Evolutionary conservation across 331 rosid genomes (phyloP).

Genomic region (Telfairia occidentalis): DNA sequence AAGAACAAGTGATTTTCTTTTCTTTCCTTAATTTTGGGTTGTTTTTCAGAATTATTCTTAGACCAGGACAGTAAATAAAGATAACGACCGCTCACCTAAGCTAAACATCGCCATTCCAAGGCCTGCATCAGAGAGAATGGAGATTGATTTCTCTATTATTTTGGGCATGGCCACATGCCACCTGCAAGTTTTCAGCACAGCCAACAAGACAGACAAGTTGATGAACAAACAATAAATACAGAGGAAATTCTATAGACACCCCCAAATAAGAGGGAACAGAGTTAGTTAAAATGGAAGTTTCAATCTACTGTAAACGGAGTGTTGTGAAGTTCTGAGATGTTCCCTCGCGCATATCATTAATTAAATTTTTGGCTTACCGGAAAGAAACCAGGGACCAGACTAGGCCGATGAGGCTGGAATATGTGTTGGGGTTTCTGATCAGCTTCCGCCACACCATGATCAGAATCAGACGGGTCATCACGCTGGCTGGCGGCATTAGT

Average conservation of each 20-base stretch:
- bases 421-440: conserved; percentile 93
- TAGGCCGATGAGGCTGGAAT: conserved; percentile 88
- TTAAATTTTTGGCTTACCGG: conserved; percentile 36
- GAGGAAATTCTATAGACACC: background rate
- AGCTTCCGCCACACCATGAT: conserved; percentile 99
- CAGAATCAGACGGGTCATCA: conserved; percentile 83
- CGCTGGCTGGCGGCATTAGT: conserved; percentile 98
- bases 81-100: conserved; percentile 55
- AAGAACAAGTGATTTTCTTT: background rate
- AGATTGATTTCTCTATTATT: conserved; percentile 65
- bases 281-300: background rate
- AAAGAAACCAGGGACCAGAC: conserved; percentile 72
- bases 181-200: conserved; percentile 27
- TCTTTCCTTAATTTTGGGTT: background rate
- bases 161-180: conserved; percentile 85
- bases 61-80: conserved; percentile 1
- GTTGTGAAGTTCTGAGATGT: background rate
- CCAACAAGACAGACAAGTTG: background rate
- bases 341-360: too few species aligned
- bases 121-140: conserved; percentile 96
- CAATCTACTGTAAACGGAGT: background rate
- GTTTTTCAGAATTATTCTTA: background rate
- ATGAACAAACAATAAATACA: conserved; percentile 5
- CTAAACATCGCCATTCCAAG: conserved; percentile 99
- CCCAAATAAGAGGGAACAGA: background rate